phyloP scores from a whole-genome alignment of 2,329 filamentous ascomycete species.

The Cladosporium sp. region DNA sequence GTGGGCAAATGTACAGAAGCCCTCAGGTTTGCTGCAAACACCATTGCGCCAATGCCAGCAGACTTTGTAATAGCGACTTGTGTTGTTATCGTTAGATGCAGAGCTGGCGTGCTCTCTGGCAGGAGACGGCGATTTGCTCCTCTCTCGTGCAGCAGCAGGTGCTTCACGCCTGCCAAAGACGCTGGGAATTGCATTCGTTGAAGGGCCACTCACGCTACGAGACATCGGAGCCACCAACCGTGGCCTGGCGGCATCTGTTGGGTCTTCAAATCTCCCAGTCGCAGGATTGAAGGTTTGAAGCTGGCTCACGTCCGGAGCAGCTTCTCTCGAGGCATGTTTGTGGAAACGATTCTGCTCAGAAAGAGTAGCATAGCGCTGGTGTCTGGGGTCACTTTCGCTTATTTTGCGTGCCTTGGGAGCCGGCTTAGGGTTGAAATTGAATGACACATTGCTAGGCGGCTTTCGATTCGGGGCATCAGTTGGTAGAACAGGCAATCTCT shows the following conservation, averaged over 20 bases:
- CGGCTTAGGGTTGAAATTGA: not conserved
- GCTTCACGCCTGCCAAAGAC: constrained; percentile 13
- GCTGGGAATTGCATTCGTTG: not conserved
- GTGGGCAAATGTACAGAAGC: constrained; percentile 24
- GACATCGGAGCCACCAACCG: not conserved
- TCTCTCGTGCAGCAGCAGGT: constrained; percentile 8
- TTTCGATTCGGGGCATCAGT: not conserved
- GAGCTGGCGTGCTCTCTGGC: not conserved
- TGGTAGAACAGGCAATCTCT: not conserved
- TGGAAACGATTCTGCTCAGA: constrained; percentile 20
- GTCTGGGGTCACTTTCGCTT: constrained; percentile 17
- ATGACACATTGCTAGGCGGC: not conserved
- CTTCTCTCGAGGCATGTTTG: constrained; percentile 24
- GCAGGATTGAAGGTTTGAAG: constrained; percentile 27
- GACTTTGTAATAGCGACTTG: not conserved
- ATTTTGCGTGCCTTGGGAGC: not conserved
- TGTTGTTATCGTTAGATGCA: not conserved
- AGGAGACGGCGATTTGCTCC: constrained; percentile 11
- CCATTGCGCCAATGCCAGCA: constrained; percentile 16
- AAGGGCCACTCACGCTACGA: not conserved
- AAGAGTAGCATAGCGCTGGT: constrained; percentile 20
- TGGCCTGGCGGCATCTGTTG: not conserved
- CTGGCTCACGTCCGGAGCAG: constrained; percentile 23
- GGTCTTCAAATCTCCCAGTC: constrained; percentile 19
- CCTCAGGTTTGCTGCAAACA: constrained; percentile 15